Base-by-base conservation (phyloP, 2,329 filamentous ascomycete genomes). In the Neoscytalidium dimidiatum region DNA sequence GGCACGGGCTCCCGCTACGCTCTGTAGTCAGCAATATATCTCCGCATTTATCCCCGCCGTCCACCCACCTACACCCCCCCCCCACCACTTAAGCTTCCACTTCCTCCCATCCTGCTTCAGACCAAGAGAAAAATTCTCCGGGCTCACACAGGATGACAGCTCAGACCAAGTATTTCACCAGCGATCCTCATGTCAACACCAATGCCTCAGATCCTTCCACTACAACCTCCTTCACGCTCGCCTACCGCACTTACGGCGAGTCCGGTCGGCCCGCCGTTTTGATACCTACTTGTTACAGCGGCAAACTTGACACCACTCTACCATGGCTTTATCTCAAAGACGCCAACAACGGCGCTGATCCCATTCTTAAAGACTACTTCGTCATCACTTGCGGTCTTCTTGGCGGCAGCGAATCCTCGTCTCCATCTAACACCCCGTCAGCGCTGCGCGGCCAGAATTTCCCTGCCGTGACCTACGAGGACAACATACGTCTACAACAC, bases 261-360 rank as follows among this genome's bases (percentile, higher is more conserved):
- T 69, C 75, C 1, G 73, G 71, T 4, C 73, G 38, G 4, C 61
- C 61, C 33, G 48, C 17, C 7, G 61, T 64, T 26, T 71, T 86
- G 14, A 79, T 87, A 13, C 80, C 82, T 26, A 86, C 84, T 2
- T 87, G 85, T 71, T 87, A 84, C 70, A 79, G 81, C 4, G 85
- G 85, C 26, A 77, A 77, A 8, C 79, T 88, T 19, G 78, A 80
- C 31, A 78, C 73, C 2, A 86, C 85, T 0, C 68, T 83, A 2
- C 83, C 77, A 49, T 85, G 84, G 67, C 38, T 64, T 35, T 64
- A 53, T 35, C 74, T 80, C 53, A 78, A 79, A 0, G 70, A 84
- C 1, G 78, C 79, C 0, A 70, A 84, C 1, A 71, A 83, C 33
- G 29, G 41, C 23, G 13, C n/a, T 13, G 11, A 26, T 4, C 61